Evolutionary conservation across 345 rosid species (phyloP).

Genomic region (Litchi chinensis): DNA sequence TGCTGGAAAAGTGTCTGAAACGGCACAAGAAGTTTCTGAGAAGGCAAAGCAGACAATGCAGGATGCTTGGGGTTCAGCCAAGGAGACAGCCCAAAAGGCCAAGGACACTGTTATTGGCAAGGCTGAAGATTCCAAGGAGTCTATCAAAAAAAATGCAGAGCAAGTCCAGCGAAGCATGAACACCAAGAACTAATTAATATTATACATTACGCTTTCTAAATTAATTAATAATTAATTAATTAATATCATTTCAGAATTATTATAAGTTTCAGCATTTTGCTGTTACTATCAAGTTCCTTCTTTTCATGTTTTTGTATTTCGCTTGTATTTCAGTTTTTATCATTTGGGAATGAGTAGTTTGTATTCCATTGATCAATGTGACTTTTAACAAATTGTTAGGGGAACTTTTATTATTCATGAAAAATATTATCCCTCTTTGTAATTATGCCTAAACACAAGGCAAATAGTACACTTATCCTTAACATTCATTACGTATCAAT

Average conservation of each 20-base stretch:
- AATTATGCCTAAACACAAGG: too few species aligned
- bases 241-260: too few species aligned
- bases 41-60: slow-evolving; percentile 35
- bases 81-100: slow-evolving; percentile 38
- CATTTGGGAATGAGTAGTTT: background rate
- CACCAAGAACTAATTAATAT: slow-evolving; percentile 23
- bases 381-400: too few species aligned
- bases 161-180: slow-evolving; percentile 39
- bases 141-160: slow-evolving; percentile 37
- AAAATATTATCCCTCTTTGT: too few species aligned
- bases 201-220: too few species aligned
- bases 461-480: too few species aligned
- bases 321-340: background rate
- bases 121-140: slow-evolving; percentile 37
- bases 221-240: too few species aligned
- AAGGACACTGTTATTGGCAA: slow-evolving; percentile 29
- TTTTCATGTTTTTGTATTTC: too few species aligned
- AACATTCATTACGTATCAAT: too few species aligned
- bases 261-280: background rate
- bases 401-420: too few species aligned
- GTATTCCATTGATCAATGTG: background rate
- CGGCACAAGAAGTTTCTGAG: slow-evolving; percentile 19
- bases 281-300: background rate
- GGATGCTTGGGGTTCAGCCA: slow-evolving; percentile 36
- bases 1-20: slow-evolving; percentile 15